Evolutionary conservation across 108 stramenopile species (phyloP), one percentile per base, ranked within the genome.

Genomic region (Cyclotella cryptica): DNA sequence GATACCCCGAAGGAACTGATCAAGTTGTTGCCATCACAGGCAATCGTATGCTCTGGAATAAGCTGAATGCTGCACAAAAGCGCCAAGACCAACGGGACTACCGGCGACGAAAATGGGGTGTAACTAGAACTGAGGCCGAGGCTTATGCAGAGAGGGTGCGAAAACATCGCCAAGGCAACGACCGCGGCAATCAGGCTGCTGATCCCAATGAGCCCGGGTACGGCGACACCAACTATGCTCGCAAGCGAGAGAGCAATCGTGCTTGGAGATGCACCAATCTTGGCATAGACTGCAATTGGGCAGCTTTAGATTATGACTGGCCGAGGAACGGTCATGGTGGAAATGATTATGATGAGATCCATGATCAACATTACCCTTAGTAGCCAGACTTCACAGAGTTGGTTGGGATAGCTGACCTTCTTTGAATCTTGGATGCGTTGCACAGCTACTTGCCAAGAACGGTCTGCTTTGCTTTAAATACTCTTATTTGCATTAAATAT

Each of bases 61-160:
- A 58, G 21, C 1, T 58, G 13, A 58, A 58, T 24, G 55, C 55
- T 58, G 55, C 55, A 21, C 55, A 58, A 26, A 58, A 58, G 55
- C 55, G 55, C 24, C 55, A 58, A 26, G 24, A 26, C 3, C 19
- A 58, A 3, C 55, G 55, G 3, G 55, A 58, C 55, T 21, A 26
- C 3, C 22, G 55, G 3, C 55, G 55, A 58, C 2, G 24, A 3
- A 9, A 26, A 26, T 14, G 19, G 12, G 55, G 26, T 4, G 3
- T 0, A 21, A 27, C 22, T 26, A 21, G 55, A 58, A 58, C 55
- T 21, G 12, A 58, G 0, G 55, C 17, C 19, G 24, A 26, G 55
- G 55, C 19, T 1, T 3, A 58, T 21, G 26, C 26, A 27, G 55
- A 58, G 21, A 17, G 55, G 12, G 13, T 3, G 21, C 17, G 55